Conservation (phyloP, 1,284 basidiomycete species). For the Agroathelia rolfsii region DNA sequence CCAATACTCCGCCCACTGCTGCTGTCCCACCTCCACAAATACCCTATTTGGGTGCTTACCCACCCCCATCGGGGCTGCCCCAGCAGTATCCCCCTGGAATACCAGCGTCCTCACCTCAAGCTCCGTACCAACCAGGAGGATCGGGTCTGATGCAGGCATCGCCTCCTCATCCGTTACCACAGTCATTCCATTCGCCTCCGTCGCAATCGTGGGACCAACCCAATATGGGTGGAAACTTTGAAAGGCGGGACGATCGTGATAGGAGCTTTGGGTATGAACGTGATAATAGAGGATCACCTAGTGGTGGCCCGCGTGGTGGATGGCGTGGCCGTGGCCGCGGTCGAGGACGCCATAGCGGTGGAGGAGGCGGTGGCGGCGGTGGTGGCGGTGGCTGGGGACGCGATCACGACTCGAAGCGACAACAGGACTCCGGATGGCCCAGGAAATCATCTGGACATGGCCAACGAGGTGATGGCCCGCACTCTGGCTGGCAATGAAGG, state of each 20-base stretch:
- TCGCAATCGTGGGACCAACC: slow-evolving; percentile 6
- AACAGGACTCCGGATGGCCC: too few relatives aligned
- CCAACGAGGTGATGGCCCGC: slow-evolving; percentile 8
- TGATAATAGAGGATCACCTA: slow-evolving; percentile 8
- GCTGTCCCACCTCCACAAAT: slow-evolving; percentile 4
- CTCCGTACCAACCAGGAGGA: slow-evolving; percentile 6
- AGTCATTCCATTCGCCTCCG: slow-evolving; percentile 6
- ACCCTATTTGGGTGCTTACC: slow-evolving; percentile 11
- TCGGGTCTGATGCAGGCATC: slow-evolving; percentile 4
- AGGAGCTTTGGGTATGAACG: slow-evolving; percentile 14
- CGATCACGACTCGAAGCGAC: slow-evolving; percentile 6
- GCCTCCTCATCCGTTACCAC: slow-evolving; percentile 2
- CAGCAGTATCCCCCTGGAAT: slow-evolving; percentile 11
- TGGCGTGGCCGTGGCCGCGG: slow-evolving; percentile 19
- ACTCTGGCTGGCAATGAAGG: slow-evolving; percentile 15
- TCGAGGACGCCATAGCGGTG: slow-evolving; percentile 16
- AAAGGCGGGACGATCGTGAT: slow-evolving; percentile 1
- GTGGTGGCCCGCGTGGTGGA: slow-evolving; percentile 11
- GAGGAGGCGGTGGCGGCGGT: too few relatives aligned
- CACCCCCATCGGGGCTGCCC: slow-evolving; percentile 9
- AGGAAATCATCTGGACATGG: slow-evolving; percentile 11
- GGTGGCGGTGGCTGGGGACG: slow-evolving; percentile 6
- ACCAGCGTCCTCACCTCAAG: slow-evolving; percentile 8
- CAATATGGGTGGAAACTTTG: slow-evolving; percentile 5
- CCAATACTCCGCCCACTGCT: slow-evolving; percentile 8